phyloP scores from a whole-genome alignment of 2,329 filamentous ascomycete genomes.

The Dryadomyces quercivorus region DNA sequence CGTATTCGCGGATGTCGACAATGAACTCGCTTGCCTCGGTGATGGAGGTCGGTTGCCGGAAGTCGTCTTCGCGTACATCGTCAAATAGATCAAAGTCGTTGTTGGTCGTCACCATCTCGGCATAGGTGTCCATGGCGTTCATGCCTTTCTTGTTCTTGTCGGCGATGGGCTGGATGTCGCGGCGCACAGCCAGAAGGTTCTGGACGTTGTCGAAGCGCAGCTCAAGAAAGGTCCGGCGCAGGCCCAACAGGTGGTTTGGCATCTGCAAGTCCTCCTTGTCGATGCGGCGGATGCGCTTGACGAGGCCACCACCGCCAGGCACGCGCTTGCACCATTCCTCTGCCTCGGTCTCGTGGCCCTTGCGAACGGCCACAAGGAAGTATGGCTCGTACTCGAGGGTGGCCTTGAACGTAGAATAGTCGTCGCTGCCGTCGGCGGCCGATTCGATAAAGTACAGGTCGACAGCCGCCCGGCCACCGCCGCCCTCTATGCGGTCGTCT shows the following conservation, averaged over 20 bases:
- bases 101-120: slow-evolving; percentile 68
- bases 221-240: slow-evolving; percentile 77
- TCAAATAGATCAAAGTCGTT: slow-evolving; percentile 92
- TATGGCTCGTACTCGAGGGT: slow-evolving; percentile 95
- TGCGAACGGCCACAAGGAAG: slow-evolving; percentile 83
- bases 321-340: slow-evolving; percentile 87
- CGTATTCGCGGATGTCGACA: slow-evolving; percentile 97
- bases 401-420: slow-evolving; percentile 85
- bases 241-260: slow-evolving; percentile 92
- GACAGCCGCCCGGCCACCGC: slow-evolving; percentile 77
- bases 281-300: slow-evolving; percentile 65
- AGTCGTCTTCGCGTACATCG: slow-evolving; percentile 68
- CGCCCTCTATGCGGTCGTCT: slow-evolving; percentile 72
- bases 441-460: slow-evolving; percentile 97
- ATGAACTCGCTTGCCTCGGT: slow-evolving; percentile 92
- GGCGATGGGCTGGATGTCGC: slow-evolving; percentile 76
- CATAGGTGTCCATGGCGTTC: slow-evolving; percentile 96
- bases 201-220: slow-evolving; percentile 77
- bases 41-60: slow-evolving; percentile 62
- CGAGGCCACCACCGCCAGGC: slow-evolving; percentile 61
- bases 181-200: slow-evolving; percentile 75
- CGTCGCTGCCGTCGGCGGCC: slow-evolving; percentile 85
- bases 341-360: slow-evolving; percentile 79
- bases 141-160: slow-evolving; percentile 95
- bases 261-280: slow-evolving; percentile 90